phyloP scores from a whole-genome alignment of 1,284 basidiomycete genomes.

The Sanghuangporus weigelae region DNA sequence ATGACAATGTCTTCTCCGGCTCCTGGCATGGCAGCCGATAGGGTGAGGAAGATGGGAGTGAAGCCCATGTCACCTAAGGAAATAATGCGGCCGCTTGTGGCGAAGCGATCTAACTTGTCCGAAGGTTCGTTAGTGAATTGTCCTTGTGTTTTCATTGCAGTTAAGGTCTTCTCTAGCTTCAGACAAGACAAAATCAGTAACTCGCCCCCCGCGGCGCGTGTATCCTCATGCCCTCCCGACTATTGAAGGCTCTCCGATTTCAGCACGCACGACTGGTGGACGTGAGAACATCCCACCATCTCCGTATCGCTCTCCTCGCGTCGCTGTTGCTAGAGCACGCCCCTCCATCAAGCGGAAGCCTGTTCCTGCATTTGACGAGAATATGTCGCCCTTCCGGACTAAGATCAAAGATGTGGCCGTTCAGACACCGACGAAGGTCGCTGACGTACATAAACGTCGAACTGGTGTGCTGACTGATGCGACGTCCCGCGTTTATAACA shows the following conservation, averaged over 20 bases:
- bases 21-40: conserved; percentile 2
- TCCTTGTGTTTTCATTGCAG: neutral
- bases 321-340: neutral
- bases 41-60: neutral
- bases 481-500: conserved; percentile 11
- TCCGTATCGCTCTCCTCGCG: neutral
- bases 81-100: neutral
- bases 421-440: neutral
- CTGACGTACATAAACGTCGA: conserved; percentile 2
- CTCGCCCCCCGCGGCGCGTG: conserved; percentile 1
- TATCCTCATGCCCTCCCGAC: conserved; percentile 3
- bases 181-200: conserved; percentile 1
- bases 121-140: neutral
- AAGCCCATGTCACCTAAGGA: conserved; percentile 6
- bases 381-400: neutral
- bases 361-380: conserved; percentile 12
- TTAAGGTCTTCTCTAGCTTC: neutral
- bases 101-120: neutral
- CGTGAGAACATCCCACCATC: neutral
- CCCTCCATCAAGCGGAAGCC: conserved; percentile 13
- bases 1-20: conserved; percentile 6
- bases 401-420: neutral
- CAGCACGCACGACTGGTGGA: neutral
- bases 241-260: conserved; percentile 12
- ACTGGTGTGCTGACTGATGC: conserved; percentile 18